Evolutionary conservation across 352 stramenopile species (phyloP).

Genomic region (Pythium brassicae): DNA sequence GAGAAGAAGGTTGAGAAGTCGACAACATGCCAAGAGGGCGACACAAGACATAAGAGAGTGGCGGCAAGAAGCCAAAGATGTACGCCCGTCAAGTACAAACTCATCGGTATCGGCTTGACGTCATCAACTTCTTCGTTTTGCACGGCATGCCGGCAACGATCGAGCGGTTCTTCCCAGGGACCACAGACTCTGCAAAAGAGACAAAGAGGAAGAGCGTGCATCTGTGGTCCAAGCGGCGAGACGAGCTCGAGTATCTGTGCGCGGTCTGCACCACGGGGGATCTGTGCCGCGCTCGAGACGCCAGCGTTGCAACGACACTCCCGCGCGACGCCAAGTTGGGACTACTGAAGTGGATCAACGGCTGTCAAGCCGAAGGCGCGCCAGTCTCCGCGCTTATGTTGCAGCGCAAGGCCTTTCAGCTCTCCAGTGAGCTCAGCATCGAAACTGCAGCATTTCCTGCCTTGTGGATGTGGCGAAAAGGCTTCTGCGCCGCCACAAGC

Average conservation of each 20-base stretch:
- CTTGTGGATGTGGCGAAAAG: slow-evolving; percentile 5
- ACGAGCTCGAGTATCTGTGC: slow-evolving; percentile 4
- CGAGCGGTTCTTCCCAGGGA: slow-evolving; percentile 4
- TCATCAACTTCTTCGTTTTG: slow-evolving; percentile 3
- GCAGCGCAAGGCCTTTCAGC: slow-evolving; percentile 1
- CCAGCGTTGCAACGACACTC: not conserved
- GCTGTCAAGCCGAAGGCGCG: slow-evolving; percentile 2
- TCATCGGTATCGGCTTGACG: slow-evolving; percentile 1
- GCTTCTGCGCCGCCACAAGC: not conserved
- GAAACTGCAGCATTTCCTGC: slow-evolving; percentile 1
- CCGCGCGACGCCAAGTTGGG: slow-evolving; percentile 1
- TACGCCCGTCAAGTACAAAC: slow-evolving; percentile 1
- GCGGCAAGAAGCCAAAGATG: slow-evolving; percentile 1
- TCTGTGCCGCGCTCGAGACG: not conserved
- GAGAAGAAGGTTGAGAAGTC: not conserved
- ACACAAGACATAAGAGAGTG: not conserved
- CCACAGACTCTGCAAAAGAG: not conserved
- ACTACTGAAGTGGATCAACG: slow-evolving; percentile 5
- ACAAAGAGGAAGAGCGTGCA: slow-evolving; percentile 9
- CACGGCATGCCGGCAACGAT: slow-evolving; percentile 3
- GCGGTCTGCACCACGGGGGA: not conserved
- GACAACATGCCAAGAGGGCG: not conserved
- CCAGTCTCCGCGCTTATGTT: not conserved
- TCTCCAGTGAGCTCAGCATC: slow-evolving; percentile 1
- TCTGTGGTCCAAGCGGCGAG: slow-evolving; percentile 2